Conservation (phyloP, 768 basidiomycete species). For the Trametes gibbosa region DNA sequence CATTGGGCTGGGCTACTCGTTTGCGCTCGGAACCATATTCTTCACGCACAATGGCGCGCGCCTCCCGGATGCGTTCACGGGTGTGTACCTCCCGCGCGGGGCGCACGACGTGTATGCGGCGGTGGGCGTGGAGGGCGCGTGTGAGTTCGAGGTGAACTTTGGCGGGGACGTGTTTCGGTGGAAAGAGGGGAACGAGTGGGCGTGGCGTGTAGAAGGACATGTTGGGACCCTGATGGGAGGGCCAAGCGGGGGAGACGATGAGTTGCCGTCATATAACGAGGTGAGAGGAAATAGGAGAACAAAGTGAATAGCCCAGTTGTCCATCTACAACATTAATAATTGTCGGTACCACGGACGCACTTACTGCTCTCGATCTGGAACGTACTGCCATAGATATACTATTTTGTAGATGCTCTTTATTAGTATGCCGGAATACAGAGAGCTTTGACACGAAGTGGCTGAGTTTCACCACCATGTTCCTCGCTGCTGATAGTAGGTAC, state of each 20-base stretch:
- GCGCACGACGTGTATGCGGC: constrained; percentile 61
- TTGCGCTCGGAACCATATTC: constrained; percentile 50
- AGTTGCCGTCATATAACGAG: constrained; percentile 33
- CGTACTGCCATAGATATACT: no score
- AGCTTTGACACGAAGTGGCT: no score
- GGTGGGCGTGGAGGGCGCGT: constrained; percentile 48
- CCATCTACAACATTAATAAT: no score
- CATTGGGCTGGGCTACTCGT: constrained; percentile 66
- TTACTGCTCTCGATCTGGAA: no score
- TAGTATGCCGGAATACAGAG: no score
- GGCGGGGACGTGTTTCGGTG: constrained; percentile 51
- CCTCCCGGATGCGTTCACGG: constrained; percentile 55
- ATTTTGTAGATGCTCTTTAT: no score
- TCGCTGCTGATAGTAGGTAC: no score
- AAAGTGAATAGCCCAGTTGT: neutral
- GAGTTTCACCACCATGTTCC: no score
- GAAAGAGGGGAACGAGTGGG: constrained; percentile 63
- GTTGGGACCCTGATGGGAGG: constrained; percentile 46
- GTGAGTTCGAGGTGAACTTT: constrained; percentile 63
- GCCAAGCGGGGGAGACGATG: constrained; percentile 38
- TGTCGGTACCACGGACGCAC: no score
- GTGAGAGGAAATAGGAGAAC: constrained; percentile 1
- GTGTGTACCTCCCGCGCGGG: constrained; percentile 53
- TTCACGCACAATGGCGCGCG: constrained; percentile 63
- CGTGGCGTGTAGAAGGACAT: constrained; percentile 63